Base-by-base conservation (phyloP, 2,329 filamentous ascomycete species). In the Colletotrichum sp. region DNA sequence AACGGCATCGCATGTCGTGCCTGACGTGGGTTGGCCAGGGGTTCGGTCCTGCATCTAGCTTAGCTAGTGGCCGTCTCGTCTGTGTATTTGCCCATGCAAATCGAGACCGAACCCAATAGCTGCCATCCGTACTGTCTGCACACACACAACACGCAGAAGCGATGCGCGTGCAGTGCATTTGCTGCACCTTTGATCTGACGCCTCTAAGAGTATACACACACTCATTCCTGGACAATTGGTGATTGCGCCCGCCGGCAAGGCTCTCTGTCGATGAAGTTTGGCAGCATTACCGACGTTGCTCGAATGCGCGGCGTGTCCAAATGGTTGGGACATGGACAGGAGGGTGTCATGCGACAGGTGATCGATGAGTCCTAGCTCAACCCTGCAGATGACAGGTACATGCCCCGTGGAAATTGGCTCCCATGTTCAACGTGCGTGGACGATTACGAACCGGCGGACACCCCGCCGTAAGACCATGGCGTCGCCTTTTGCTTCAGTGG, bases 361-460 rank as follows among this genome's bases (percentile, higher is more conserved):
- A 75, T 36, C 59, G 59, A 74, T 74, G 74, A 73, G 44, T 76
- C 70, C 64, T 59, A 64, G 57, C 64, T 48, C 48, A 34, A 52
- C 28, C 59, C 63, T 59, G 70, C 57, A 68, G 32, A 44, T 34
- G 16, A 57, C 39, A n/a, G 36, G 15, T 55, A 48, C 34, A 11
- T 57, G 28, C 39, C 19, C 44, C 22, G 70, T 48, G 59, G 34
- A 65, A 65, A 36, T 68, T 61, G 36, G 55, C 30, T 30, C 55
- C 30, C 32, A 25, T 52, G 30, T 65, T 16, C 55, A 67, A 61
- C 8, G 39, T 72, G 71, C 73, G 70, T 75, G 70, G 70, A 48
- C 27, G 73, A 68, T 75, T 72, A 73, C 73, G 73, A 75, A 73
- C 72, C 64, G 73, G 73, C 44, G 44, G 44, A 52, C 68, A 71